Base-by-base conservation (phyloP, 2,329 filamentous ascomycete species). In the Cercospora zeina region DNA sequence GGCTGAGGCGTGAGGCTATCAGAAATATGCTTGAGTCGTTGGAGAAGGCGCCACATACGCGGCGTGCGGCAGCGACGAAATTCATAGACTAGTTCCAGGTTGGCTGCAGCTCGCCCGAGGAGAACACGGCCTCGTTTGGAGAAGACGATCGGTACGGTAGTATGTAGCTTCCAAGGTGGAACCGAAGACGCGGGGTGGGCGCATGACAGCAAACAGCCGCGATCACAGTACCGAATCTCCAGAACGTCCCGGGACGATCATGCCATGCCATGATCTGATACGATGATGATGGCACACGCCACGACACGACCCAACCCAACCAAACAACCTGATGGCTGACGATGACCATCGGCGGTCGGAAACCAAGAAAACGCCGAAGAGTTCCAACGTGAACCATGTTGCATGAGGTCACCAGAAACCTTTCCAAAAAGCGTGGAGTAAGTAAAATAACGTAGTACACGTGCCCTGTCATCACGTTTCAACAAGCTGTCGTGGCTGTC, bases 311-410 rank as follows among this genome's bases (percentile, higher is more conserved):
- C n/a, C n/a, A n/a, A n/a, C n/a, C n/a, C 37, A 19, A 19, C 37
- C 37, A 42, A 36, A 47, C 11, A 49, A 49, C 42, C 42, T 49
- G 42, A 49, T 10, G n/a, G n/a, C n/a, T n/a, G n/a, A n/a, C n/a
- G n/a, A n/a, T n/a, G n/a, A n/a, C n/a, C 19, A 49, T 27, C 42
- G 42, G 42, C 42, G 42, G 21, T 27, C 21, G 42, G 42, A 49
- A 49, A 27, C 4, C 42, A 49, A 49, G 42, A 49, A 47, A 49
- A 49, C 42, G 42, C 42, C 42, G 42, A 49, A 49, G 21, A n/a
- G n/a, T n/a, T 27, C 27, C 21, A 21, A 27, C 21, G 21, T 19
- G 42, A 27, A 11, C 21, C 11, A 49, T 27, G 42, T 19, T 19
- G n/a, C 37, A 42, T 42, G 37, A 49, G 42, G 42, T 49, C 42